phyloP scores from a whole-genome alignment of 148 eudicot genomes.

The Hydrangea macrophylla region DNA sequence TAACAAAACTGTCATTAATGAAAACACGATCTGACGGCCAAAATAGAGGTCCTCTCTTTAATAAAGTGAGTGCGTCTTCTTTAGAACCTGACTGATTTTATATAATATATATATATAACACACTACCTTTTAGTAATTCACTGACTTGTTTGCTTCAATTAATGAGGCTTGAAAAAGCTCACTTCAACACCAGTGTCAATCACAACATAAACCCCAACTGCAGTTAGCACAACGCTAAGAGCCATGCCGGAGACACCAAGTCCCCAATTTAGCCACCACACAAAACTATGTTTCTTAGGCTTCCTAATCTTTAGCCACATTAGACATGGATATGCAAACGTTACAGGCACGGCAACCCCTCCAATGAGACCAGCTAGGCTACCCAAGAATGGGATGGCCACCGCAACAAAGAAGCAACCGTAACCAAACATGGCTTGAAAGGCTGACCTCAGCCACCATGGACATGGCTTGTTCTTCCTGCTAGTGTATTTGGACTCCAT shows the following conservation, averaged over 20 bases:
- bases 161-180: slow-evolving; percentile 22
- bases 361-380: slow-evolving; percentile 24
- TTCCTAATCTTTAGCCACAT: slow-evolving; percentile 42
- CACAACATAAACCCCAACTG: slow-evolving; percentile 14
- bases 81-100: too few relatives aligned
- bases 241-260: slow-evolving; percentile 32
- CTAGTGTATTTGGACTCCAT: slow-evolving; percentile 23
- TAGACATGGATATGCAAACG: slow-evolving; percentile 47
- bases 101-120: too few relatives aligned
- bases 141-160: too few relatives aligned
- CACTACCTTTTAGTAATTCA: too few relatives aligned
- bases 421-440: slow-evolving; percentile 22
- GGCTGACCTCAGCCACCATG: slow-evolving; percentile 21
- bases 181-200: slow-evolving; percentile 18
- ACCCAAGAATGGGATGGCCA: slow-evolving; percentile 38
- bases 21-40: too few relatives aligned
- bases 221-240: slow-evolving; percentile 9
- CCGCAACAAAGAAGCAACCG: slow-evolving; percentile 20
- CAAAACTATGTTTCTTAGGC: slow-evolving; percentile 22
- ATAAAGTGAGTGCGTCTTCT: too few relatives aligned
- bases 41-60: too few relatives aligned
- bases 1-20: too few relatives aligned
- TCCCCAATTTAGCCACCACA: slow-evolving; percentile 33
- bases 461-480: slow-evolving; percentile 19
- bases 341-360: slow-evolving; percentile 25